Percentiles rank a stretch among this genome's conserved stretches.
Conservation (phyloP, 139 green algal species). For the Mychonastes homosphaera region DNA sequence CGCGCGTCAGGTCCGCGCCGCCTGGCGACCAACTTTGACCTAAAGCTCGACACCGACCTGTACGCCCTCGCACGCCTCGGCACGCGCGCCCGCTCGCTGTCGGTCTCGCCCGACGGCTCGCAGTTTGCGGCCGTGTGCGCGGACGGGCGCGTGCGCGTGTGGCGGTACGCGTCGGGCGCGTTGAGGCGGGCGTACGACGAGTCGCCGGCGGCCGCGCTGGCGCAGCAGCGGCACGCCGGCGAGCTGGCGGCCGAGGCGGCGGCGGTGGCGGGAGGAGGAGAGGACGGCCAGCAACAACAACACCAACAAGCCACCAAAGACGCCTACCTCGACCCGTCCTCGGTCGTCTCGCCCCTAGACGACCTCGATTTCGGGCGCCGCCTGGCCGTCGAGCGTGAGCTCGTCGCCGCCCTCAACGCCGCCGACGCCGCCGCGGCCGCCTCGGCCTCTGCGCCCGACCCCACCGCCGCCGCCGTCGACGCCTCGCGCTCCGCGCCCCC, state of each 20-base stretch:
- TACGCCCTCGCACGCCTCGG: slow-evolving; percentile 85
- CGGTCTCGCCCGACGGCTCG: slow-evolving; percentile 63
- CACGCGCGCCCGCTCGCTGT: slow-evolving; percentile 30
- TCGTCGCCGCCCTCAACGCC: too few relatives aligned
- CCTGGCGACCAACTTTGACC: slow-evolving; percentile 46
- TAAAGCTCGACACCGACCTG: slow-evolving; percentile 89
- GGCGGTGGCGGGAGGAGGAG: too few relatives aligned
- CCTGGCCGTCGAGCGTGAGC: slow-evolving; percentile 21
- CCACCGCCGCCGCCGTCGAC: neutral
- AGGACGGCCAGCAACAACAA: neutral
- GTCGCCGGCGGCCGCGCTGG: too few relatives aligned
- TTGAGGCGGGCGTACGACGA: slow-evolving; percentile 79
- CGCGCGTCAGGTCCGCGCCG: slow-evolving; percentile 3
- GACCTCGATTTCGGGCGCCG: slow-evolving; percentile 86
- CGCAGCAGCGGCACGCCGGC: too few relatives aligned
- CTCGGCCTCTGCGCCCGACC: neutral
- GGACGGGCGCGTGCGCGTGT: slow-evolving; percentile 81
- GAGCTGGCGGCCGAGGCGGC: too few relatives aligned
- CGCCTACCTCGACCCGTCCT: neutral
- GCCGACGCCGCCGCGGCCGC: too few relatives aligned
- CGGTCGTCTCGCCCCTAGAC: slow-evolving; percentile 62
- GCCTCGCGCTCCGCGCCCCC: slow-evolving; percentile 17
- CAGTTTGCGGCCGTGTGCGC: slow-evolving; percentile 64
- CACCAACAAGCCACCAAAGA: neutral
- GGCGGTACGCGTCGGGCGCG: slow-evolving; percentile 76